These are phyloP conservation scores for Starmerella sp. DNA, from an alignment of 805 yeast genomes.

Conservation along the genomic window DNA sequence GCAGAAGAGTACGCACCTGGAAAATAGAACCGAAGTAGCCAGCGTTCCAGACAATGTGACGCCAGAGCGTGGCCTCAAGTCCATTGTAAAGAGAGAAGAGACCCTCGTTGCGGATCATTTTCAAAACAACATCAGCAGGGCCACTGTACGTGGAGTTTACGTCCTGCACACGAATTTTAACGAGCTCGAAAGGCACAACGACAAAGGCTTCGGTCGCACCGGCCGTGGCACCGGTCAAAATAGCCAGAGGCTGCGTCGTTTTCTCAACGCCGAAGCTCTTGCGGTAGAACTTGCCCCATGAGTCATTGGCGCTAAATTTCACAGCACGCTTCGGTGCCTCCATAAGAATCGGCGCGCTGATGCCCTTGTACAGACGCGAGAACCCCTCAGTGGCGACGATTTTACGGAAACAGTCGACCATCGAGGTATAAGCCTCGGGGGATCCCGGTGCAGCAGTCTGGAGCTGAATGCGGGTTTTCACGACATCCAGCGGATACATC, in stretches of 20 bases:
- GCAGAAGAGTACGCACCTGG: constrained; percentile 71
- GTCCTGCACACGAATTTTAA: constrained; percentile 92
- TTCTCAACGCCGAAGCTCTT: constrained; percentile 53
- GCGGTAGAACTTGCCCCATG: constrained; percentile 80
- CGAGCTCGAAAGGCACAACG: constrained; percentile 94
- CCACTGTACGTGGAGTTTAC: constrained; percentile 69
- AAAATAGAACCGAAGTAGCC: constrained; percentile 93
- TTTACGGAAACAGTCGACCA: constrained; percentile 71
- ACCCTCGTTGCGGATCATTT: constrained; percentile 68
- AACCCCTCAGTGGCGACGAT: constrained; percentile 81
- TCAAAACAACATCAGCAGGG: constrained; percentile 67
- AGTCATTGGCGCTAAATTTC: constrained; percentile 95
- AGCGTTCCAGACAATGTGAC: constrained; percentile 95
- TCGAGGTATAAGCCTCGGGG: constrained; percentile 58
- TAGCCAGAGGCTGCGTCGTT: constrained; percentile 72
- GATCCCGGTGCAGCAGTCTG: constrained; percentile 41
- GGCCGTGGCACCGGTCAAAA: constrained; percentile 94
- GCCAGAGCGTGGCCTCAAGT: constrained; percentile 92
- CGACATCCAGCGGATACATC: constrained; percentile 95
- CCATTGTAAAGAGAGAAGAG: constrained; percentile 81
- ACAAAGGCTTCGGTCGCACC: constrained; percentile 96
- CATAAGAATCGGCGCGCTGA: constrained; percentile 92
- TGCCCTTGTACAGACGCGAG: constrained; percentile 79
- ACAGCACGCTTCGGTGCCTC: constrained; percentile 99
- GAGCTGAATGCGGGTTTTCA: constrained; percentile 90